These are phyloP conservation scores for Trichoderma sp. DNA, from an alignment of 2,329 filamentous ascomycete genomes.

Conservation along the genomic window DNA sequence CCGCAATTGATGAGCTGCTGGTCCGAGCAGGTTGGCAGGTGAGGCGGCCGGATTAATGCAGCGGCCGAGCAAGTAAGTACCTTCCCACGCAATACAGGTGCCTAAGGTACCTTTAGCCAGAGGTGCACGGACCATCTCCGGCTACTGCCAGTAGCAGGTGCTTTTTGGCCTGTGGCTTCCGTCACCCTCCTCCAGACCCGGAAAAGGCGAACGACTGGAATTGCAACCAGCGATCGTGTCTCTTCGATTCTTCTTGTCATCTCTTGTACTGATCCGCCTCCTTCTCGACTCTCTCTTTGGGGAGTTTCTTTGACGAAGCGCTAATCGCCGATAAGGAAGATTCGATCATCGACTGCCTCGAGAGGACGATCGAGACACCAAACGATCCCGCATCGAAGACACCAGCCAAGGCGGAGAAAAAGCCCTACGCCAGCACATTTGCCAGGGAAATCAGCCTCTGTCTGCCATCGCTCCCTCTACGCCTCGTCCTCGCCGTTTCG, in stretches of 20 bases:
- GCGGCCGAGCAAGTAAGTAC: conserved; percentile 12
- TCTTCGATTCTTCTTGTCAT: neutral
- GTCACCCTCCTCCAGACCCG: conserved; percentile 23
- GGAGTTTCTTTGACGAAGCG: too few species aligned
- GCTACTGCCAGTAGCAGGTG: neutral
- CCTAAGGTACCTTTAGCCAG: neutral
- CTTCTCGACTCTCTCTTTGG: too few species aligned
- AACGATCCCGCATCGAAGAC: too few species aligned
- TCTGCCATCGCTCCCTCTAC: neutral
- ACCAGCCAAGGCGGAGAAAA: neutral
- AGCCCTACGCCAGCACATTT: too few species aligned
- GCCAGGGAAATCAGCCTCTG: neutral
- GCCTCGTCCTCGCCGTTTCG: neutral
- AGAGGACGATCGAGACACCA: neutral
- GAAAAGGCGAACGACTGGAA: neutral
- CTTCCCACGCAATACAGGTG: too few species aligned
- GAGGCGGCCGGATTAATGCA: conserved; percentile 33
- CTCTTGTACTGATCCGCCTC: too few species aligned
- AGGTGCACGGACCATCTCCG: conserved; percentile 32
- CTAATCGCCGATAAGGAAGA: too few species aligned
- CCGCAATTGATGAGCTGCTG: conserved; percentile 1
- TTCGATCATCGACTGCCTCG: too few species aligned
- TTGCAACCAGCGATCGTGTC: conserved; percentile 15
- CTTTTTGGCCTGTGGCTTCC: conserved; percentile 15
- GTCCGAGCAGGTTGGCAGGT: neutral